Percentiles rank a stretch among this genome's conserved stretches.
These are phyloP conservation scores for Entamoeba moshkovskii DNA, from an alignment of 208 protist species.

Conservation along the genomic window DNA sequence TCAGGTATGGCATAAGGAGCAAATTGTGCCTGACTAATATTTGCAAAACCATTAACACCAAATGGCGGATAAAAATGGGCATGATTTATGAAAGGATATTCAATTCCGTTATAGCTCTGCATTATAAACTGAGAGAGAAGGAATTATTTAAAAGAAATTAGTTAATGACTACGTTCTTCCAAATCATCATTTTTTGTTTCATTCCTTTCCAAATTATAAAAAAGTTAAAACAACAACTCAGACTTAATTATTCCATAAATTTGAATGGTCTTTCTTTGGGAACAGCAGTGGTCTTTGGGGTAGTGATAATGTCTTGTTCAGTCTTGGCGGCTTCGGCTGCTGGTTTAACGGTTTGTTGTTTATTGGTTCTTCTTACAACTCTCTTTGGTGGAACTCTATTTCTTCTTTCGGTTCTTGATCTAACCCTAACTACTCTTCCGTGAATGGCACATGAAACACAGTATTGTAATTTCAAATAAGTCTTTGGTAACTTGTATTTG, in stretches of 20 bases:
- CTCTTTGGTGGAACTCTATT: slow-evolving; percentile 47
- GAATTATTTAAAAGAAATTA: too few species aligned
- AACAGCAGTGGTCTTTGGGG: neutral
- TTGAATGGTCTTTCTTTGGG: neutral
- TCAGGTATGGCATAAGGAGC: neutral
- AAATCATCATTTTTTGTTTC: too few species aligned
- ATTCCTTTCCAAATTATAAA: too few species aligned
- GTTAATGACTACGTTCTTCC: too few species aligned
- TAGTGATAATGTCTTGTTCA: neutral
- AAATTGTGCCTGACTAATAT: neutral
- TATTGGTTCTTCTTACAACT: neutral
- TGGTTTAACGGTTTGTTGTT: neutral
- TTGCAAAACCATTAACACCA: neutral
- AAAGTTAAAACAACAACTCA: too few species aligned
- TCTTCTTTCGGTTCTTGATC: slow-evolving; percentile 48
- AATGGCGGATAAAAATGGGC: neutral
- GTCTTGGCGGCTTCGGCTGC: neutral
- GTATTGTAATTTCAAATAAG: slow-evolving; percentile 95
- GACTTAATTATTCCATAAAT: neutral
- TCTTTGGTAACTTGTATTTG: slow-evolving; percentile 78
- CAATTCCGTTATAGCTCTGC: neutral
- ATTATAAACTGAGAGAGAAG: too few species aligned
- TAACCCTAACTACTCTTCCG: slow-evolving; percentile 77
- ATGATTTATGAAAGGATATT: neutral
- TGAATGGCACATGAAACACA: slow-evolving; percentile 97